A percentile compares a stretch with the other conserved stretches of the same genome.
phyloP scores from a whole-genome alignment of 1,139 yeast genomes.

The Saccharomycopsis phalli region DNA sequence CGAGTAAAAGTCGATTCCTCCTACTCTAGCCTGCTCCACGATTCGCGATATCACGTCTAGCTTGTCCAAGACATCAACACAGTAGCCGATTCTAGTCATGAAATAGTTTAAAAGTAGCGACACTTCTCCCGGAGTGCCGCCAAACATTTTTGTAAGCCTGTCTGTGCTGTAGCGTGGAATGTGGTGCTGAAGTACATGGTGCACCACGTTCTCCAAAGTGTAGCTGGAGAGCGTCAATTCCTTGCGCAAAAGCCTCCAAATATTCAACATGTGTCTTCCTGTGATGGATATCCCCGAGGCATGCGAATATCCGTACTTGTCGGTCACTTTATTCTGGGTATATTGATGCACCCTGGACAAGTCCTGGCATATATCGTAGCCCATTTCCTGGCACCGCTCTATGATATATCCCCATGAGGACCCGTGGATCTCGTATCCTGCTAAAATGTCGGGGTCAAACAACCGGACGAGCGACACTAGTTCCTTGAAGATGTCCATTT shows the following conservation, averaged over 20 bases:
- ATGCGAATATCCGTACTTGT: constrained; percentile 77
- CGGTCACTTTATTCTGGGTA: constrained; percentile 49
- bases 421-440: constrained; percentile 78
- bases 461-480: constrained; percentile 47
- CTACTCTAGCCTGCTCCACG: constrained; percentile 74
- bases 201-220: constrained; percentile 68
- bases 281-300: constrained; percentile 59
- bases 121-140: constrained; percentile 26
- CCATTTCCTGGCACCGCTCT: constrained; percentile 46
- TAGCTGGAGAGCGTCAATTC: constrained; percentile 60
- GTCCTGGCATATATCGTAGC: constrained; percentile 43
- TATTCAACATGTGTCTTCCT: constrained; percentile 76
- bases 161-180: constrained; percentile 52
- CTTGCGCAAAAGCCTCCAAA: constrained; percentile 69
- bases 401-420: constrained; percentile 85
- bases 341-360: constrained; percentile 44
- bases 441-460: constrained; percentile 78
- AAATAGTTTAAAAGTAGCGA: constrained; percentile 44
- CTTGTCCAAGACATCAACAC: constrained; percentile 43
- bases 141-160: constrained; percentile 47
- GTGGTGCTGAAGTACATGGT: constrained; percentile 54
- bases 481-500: constrained; percentile 45
- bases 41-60: constrained; percentile 65
- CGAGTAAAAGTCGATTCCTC: constrained; percentile 86
- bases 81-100: constrained; percentile 38